Evolutionary conservation across 805 yeast species (phyloP).

Genomic region (Candida hungchunana): DNA sequence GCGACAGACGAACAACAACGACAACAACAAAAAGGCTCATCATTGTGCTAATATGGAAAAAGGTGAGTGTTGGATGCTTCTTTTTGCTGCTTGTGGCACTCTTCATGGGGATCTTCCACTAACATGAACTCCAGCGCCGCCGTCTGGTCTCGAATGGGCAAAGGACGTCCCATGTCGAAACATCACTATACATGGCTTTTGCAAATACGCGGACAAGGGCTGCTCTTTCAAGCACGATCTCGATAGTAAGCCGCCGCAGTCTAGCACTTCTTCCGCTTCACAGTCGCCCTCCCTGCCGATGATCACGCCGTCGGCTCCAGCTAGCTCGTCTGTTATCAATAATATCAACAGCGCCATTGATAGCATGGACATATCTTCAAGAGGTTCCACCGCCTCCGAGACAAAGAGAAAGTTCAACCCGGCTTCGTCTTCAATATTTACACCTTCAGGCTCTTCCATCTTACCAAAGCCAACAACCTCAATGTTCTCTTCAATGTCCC

Average conservation of each 20-base stretch:
- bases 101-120: not conserved
- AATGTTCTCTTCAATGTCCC: slow-evolving; percentile 32
- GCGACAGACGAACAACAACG: too few species aligned
- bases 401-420: slow-evolving; percentile 46
- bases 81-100: not conserved
- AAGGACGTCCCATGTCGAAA: slow-evolving; percentile 80
- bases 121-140: slow-evolving; percentile 1
- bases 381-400: too few species aligned
- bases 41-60: too few species aligned
- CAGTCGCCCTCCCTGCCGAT: slow-evolving; percentile 1
- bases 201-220: slow-evolving; percentile 84
- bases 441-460: slow-evolving; percentile 18
- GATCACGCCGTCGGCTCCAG: not conserved
- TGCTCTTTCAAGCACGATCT: slow-evolving; percentile 74
- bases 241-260: slow-evolving; percentile 20
- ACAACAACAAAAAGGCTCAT: too few species aligned
- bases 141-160: slow-evolving; percentile 42
- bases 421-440: slow-evolving; percentile 33
- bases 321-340: too few species aligned
- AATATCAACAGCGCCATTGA: too few species aligned
- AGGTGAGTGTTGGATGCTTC: slow-evolving; percentile 7
- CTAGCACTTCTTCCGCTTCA: slow-evolving; percentile 41
- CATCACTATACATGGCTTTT: slow-evolving; percentile 79
- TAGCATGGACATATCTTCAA: too few species aligned
- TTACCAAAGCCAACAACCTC: slow-evolving; percentile 12